Evolutionary conservation across 164 flowering plant genomes (phyloP), one percentile per base, ranked within the genome.

Genomic region (Annona cherimola): DNA sequence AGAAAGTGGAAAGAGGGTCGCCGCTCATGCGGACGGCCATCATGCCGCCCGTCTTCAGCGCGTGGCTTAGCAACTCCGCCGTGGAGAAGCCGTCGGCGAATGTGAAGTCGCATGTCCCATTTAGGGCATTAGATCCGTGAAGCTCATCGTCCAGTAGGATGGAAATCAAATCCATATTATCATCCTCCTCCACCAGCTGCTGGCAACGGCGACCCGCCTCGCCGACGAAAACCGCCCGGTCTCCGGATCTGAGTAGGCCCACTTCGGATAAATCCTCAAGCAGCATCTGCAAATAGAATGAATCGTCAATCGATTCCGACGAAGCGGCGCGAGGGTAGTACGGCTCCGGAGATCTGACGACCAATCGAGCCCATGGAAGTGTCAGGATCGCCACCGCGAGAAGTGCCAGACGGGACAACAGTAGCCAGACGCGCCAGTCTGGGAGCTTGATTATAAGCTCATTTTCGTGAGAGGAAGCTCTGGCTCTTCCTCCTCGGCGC

Each of bases 11-110:
- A 0, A 74, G 42, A 2, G 77, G 77, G 39, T 75, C 74, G 12
- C 76, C 62, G 19, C 76, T 65, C 2, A 89, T 74, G 19, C 76
- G 82, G 41, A 87, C 16, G 1, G 79, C 85, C 3, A 69, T 80
- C 50, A 90, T 70, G 45, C 97, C 97, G 14, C 86, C 86, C 2
- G 42, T 57, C 75, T 86, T 91, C 45, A 89, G 77, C 0, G 74
- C 69, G 5, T 88, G 73, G 63, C 85, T 90, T 14, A 86, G 45
- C 71, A 86, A 82, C 18, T 79, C 77, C 0, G 74, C 71, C 0
- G 67, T 42, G 0, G 26, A 19, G 46, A 72, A 79, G 41, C 61
- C 66, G 8, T 54, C 63, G 0, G 76, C 46, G 78, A 86, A 82
- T 5, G 77, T 76, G 14, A 89, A 82, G 62, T 89, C 87, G 55